Base-by-base conservation (phyloP, 768 basidiomycete genomes). In the Postia placenta region DNA sequence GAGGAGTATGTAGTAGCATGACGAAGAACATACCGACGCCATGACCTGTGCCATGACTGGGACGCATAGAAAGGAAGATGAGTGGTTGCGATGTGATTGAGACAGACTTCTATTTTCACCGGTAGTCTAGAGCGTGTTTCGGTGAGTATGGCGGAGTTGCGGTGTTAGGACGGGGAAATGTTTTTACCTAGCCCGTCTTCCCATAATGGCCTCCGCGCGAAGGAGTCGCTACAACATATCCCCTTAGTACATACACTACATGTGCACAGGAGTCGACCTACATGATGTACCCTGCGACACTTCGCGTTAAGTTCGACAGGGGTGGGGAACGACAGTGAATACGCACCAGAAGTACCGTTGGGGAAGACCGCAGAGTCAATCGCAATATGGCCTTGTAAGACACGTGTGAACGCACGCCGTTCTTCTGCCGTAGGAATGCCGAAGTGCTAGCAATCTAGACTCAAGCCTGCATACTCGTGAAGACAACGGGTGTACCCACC, bases 21-120 rank as follows among this genome's bases (percentile, higher is more conserved):
- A 9, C 15, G 19, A 15, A 25, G 15, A 19, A 59, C 60, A 15
- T 27, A 60, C 63, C 95, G 26, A 99, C 87, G 27, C 96, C 95
- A 58, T 97, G 95, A 0, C 92, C 92, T 17, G 94, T 96, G 4
- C 91, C 89, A 53, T 96, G 93, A 51, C 92, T 86, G 45, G 5
- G 36, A 35, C 39, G 45, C 54, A 28, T 30, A 26, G 27, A 37
- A 48, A 30, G 30, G 9, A 14, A 4, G 30, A 15, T 33, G 30
- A 33, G 30, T 7, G 15, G 15, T 33, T 15, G 7, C 9, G 30
- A 33, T 7, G 30, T 15, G 15, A 33, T 33, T 15, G 15, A 33
- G 7, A n/a, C n/a, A n/a, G 9, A 33, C 30, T 33, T 33, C 30
- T 33, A n/a, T 33, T 7, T 33, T 33, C 54, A 80, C 79, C 80